These are phyloP conservation scores for Cladosporium sp. DNA, from an alignment of 2,329 filamentous ascomycete species.

Conservation along the genomic window DNA sequence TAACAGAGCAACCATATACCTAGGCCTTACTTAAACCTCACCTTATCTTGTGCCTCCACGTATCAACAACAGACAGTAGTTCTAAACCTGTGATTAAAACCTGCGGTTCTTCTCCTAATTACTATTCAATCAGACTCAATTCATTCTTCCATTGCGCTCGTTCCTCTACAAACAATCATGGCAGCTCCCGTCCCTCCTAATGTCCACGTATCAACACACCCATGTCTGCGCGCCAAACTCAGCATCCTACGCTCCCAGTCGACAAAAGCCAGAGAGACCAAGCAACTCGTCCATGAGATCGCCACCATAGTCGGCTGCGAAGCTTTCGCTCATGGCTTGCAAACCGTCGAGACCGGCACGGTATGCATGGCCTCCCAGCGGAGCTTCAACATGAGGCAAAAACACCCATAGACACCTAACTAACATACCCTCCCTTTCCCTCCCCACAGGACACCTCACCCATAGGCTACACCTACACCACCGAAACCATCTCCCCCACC, in stretches of 20 bases:
- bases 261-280: slow-evolving; percentile 70
- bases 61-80: slow-evolving; percentile 9
- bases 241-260: slow-evolving; percentile 76
- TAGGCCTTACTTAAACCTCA: neutral
- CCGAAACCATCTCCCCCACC: slow-evolving; percentile 58
- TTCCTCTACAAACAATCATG: too few species aligned
- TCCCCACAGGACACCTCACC: slow-evolving; percentile 67
- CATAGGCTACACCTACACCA: slow-evolving; percentile 71
- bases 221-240: slow-evolving; percentile 82
- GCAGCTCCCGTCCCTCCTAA: slow-evolving; percentile 46
- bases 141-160: slow-evolving; percentile 1
- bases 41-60: neutral
- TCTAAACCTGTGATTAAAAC: neutral
- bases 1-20: neutral
- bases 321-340: slow-evolving; percentile 64
- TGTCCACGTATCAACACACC: slow-evolving; percentile 76
- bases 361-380: slow-evolving; percentile 47
- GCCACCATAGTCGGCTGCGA: slow-evolving; percentile 77
- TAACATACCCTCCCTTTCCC: neutral
- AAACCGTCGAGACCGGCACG: slow-evolving; percentile 55
- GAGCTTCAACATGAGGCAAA: too few species aligned
- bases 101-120: neutral
- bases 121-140: neutral
- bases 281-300: slow-evolving; percentile 81
- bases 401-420: neutral